phyloP scores from a whole-genome alignment of 345 rosid genomes.

The Eucalyptus pumila region DNA sequence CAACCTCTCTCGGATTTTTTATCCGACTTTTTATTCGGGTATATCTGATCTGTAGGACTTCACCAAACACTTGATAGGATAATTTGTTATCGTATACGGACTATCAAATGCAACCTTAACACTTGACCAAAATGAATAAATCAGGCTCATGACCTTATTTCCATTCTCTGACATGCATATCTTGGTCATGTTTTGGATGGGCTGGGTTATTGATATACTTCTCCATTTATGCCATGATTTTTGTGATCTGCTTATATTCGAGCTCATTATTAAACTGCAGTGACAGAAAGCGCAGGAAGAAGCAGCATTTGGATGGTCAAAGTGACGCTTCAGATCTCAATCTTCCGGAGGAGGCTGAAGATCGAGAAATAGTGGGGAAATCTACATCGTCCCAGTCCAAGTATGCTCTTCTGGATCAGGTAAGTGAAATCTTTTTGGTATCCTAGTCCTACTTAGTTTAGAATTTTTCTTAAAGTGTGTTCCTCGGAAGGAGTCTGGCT shows the following conservation, averaged over 20 bases:
- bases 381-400: constrained; percentile 24
- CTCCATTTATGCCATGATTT: not conserved
- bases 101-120: not conserved
- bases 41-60: not conserved
- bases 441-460: not conserved
- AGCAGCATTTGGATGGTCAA: constrained; percentile 32
- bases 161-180: not conserved
- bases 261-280: constrained; percentile 3
- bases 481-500: not conserved
- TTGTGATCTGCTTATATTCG: not conserved
- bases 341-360: constrained; percentile 35
- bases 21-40: not conserved
- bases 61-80: not conserved
- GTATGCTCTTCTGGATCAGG: constrained; percentile 51
- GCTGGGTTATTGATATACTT: not conserved
- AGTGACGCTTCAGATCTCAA: constrained; percentile 46
- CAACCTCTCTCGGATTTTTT: not conserved
- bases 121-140: not conserved
- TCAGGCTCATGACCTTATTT: not conserved
- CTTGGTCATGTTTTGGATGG: not conserved
- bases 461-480: not conserved
- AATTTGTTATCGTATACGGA: not conserved
- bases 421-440: constrained; percentile 2
- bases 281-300: constrained; percentile 45
- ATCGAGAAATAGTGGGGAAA: constrained; percentile 32